These are phyloP conservation scores for Leucosporidium scottii DNA, from an alignment of 768 basidiomycete species.

Conservation along the genomic window DNA sequence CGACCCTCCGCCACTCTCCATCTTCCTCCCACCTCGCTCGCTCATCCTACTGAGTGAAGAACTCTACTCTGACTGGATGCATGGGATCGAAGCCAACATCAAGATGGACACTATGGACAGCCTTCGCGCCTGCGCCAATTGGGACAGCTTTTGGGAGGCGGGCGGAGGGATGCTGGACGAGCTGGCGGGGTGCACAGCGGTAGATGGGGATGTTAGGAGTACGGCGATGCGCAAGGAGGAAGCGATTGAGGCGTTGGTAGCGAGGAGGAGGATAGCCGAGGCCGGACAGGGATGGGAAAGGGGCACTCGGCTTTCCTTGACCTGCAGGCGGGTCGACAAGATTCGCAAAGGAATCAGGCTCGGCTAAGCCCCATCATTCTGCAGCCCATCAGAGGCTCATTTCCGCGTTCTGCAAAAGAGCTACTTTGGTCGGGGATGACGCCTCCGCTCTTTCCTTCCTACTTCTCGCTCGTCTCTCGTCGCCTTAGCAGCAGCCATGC, in stretches of 20 bases:
- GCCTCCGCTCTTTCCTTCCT: too few species aligned
- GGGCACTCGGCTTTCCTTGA: conserved; percentile 66
- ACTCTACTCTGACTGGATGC: conserved; percentile 62
- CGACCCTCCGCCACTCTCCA: conserved; percentile 60
- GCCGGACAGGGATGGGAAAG: conserved; percentile 42
- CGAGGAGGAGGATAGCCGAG: conserved; percentile 50
- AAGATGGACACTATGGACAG: conserved; percentile 32
- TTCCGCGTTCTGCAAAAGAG: too few species aligned
- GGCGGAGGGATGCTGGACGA: neutral
- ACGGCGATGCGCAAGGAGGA: neutral
- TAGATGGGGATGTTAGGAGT: neutral
- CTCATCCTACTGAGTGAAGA: conserved; percentile 64
- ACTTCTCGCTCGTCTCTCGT: too few species aligned
- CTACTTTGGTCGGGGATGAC: too few species aligned
- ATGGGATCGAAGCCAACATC: conserved; percentile 32
- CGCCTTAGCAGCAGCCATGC: too few species aligned
- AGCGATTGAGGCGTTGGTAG: conserved; percentile 40
- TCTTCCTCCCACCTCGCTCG: conserved; percentile 79
- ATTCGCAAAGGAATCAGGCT: conserved; percentile 42
- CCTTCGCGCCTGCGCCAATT: conserved; percentile 34
- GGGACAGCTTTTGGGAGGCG: conserved; percentile 35
- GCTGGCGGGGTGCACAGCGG: neutral
- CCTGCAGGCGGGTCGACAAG: conserved; percentile 72
- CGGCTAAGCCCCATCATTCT: neutral
- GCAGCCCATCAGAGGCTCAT: too few species aligned